Evolutionary conservation across 73 alveolate genomes (phyloP).

Genomic region (Uronychia setigera): DNA sequence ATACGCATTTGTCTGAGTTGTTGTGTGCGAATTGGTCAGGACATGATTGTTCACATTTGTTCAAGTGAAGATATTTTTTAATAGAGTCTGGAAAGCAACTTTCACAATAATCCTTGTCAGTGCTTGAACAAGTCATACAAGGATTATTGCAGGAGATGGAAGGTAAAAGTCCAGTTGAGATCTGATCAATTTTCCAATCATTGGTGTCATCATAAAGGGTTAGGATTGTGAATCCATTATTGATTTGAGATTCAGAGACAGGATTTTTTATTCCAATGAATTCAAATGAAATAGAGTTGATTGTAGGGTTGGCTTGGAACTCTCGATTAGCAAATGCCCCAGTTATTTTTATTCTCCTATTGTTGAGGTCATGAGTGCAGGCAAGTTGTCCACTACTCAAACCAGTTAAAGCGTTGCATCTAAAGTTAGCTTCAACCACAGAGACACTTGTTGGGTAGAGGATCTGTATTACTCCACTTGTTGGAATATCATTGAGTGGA

Average conservation of each 20-base stretch:
- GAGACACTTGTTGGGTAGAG: neutral
- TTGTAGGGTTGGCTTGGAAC: neutral
- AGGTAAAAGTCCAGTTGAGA: constrained; percentile 53
- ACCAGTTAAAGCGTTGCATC: neutral
- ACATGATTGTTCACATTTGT: neutral
- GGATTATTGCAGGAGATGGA: constrained; percentile 49
- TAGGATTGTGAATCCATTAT: neutral
- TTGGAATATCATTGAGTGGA: neutral
- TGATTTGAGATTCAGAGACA: neutral
- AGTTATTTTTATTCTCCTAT: neutral
- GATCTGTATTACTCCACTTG: neutral
- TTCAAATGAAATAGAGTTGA: neutral
- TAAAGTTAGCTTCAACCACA: neutral
- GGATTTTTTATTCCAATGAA: neutral
- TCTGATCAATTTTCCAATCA: constrained; percentile 20
- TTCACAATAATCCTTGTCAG: neutral
- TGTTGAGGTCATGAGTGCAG: neutral
- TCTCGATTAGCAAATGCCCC: neutral
- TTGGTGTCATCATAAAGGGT: neutral
- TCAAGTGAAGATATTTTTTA: neutral
- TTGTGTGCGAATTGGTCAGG: neutral
- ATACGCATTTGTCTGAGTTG: neutral
- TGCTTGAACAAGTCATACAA: constrained; percentile 48
- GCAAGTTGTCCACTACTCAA: neutral
- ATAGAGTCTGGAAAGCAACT: neutral